Evolutionary conservation across 805 yeast species (phyloP).

Genomic region (Candida wancherniae): DNA sequence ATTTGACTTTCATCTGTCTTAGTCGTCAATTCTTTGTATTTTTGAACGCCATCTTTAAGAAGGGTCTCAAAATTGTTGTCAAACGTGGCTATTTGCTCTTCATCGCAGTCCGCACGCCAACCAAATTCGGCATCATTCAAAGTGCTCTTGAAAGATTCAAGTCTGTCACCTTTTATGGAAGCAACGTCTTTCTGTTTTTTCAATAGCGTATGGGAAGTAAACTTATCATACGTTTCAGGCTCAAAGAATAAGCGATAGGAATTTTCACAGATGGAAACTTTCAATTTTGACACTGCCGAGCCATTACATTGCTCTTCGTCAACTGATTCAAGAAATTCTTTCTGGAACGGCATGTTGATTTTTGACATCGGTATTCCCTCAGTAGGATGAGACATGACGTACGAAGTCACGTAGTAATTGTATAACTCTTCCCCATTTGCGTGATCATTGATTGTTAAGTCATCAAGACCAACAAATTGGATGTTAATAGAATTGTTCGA

Average conservation of each 20-base stretch:
- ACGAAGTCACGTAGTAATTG: slow-evolving; percentile 91
- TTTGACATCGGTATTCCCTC: slow-evolving; percentile 85
- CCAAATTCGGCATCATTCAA: slow-evolving; percentile 50
- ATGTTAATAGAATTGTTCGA: slow-evolving; percentile 51
- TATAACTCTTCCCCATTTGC: slow-evolving; percentile 78
- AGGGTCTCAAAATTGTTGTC: slow-evolving; percentile 30
- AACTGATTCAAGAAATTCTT: slow-evolving; percentile 49
- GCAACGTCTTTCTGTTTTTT: slow-evolving; percentile 29
- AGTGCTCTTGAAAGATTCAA: slow-evolving; percentile 30
- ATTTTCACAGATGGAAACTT: slow-evolving; percentile 73
- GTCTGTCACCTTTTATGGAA: slow-evolving; percentile 25
- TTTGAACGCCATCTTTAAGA: slow-evolving; percentile 38
- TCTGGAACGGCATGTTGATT: slow-evolving; percentile 75
- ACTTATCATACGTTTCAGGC: slow-evolving; percentile 72
- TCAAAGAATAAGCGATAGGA: slow-evolving; percentile 81
- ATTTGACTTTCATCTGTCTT: slow-evolving; percentile 14
- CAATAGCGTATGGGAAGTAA: slow-evolving; percentile 56
- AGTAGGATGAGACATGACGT: slow-evolving; percentile 92
- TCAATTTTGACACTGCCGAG: slow-evolving; percentile 60
- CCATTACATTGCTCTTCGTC: slow-evolving; percentile 60
- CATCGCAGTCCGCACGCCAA: slow-evolving; percentile 46
- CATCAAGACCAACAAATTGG: slow-evolving; percentile 84
- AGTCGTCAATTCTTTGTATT: slow-evolving; percentile 14
- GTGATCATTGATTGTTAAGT: slow-evolving; percentile 66
- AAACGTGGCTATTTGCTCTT: slow-evolving; percentile 29